These are phyloP conservation scores for Apiospora marii DNA, from an alignment of 2,329 filamentous ascomycete species.

Conservation along the genomic window DNA sequence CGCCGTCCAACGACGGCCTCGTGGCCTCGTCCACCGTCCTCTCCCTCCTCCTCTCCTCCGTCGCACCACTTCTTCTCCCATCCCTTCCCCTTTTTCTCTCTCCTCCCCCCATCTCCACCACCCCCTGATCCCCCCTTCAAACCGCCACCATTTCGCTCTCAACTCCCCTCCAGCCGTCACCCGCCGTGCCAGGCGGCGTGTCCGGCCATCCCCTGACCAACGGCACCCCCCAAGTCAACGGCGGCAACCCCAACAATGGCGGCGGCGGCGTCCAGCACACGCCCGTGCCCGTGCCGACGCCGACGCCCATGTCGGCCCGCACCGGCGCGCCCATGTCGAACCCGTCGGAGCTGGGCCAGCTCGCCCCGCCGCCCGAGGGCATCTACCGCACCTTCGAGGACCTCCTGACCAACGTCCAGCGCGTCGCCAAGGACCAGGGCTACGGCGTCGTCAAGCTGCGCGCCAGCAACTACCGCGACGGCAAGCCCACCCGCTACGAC, in stretches of 20 bases:
- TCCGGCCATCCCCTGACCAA: slow-evolving; percentile 37
- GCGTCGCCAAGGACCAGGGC: slow-evolving; percentile 67
- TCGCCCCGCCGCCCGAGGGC: slow-evolving; percentile 65
- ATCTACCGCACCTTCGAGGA: slow-evolving; percentile 68
- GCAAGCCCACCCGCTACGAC: slow-evolving; percentile 69
- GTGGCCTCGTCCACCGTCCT: slow-evolving; percentile 18
- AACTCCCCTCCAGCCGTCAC: slow-evolving; percentile 37
- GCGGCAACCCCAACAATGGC: slow-evolving; percentile 21
- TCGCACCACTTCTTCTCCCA: not conserved
- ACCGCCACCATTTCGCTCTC: slow-evolving; percentile 47
- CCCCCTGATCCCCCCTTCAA: slow-evolving; percentile 25
- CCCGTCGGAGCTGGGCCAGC: slow-evolving; percentile 40
- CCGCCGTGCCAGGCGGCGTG: slow-evolving; percentile 39
- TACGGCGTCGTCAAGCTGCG: slow-evolving; percentile 70
- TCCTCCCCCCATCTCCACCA: not conserved
- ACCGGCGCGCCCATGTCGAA: not conserved
- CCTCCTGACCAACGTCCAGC: slow-evolving; percentile 64
- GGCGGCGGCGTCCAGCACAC: slow-evolving; percentile 27
- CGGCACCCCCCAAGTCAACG: slow-evolving; percentile 32
- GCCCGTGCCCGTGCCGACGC: slow-evolving; percentile 29
- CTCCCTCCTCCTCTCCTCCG: not conserved
- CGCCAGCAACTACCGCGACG: slow-evolving; percentile 69
- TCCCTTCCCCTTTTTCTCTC: not conserved
- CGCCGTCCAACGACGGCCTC: slow-evolving; percentile 20
- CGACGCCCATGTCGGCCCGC: slow-evolving; percentile 26